Evolutionary conservation across 1,284 basidiomycete species (phyloP).

Genomic region (Meripilus lineatus): DNA sequence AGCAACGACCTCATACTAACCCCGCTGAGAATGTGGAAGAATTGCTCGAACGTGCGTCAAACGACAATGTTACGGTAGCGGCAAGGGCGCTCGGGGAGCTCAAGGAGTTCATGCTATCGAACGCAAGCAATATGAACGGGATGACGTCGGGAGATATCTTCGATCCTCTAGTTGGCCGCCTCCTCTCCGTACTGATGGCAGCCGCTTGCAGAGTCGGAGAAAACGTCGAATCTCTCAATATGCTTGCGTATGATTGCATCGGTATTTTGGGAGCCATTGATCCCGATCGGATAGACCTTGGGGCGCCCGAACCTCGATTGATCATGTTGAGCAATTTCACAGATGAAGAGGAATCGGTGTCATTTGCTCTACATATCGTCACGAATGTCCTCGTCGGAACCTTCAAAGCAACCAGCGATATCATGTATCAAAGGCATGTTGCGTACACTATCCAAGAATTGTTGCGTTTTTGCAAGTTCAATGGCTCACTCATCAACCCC

Average conservation of each 20-base stretch:
- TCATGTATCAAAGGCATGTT: conserved; percentile 86
- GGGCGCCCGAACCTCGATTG: conserved; percentile 57
- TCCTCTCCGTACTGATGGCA: conserved; percentile 68
- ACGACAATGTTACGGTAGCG: conserved; percentile 82
- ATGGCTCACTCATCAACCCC: conserved; percentile 57
- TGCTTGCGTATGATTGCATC: conserved; percentile 84
- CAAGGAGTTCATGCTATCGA: conserved; percentile 53
- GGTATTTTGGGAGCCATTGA: conserved; percentile 95
- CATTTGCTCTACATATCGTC: conserved; percentile 87
- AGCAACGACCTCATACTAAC: conserved; percentile 46
- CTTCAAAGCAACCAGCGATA: conserved; percentile 91
- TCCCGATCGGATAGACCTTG: conserved; percentile 86
- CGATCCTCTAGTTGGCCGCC: conserved; percentile 68
- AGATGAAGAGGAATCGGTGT: conserved; percentile 74
- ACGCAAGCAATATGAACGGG: conserved; percentile 50
- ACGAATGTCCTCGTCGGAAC: conserved; percentile 86
- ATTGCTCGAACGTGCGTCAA: conserved; percentile 72
- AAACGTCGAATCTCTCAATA: conserved; percentile 61
- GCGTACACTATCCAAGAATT: conserved; percentile 95
- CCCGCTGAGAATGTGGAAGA: conserved; percentile 57
- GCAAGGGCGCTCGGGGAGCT: conserved; percentile 78
- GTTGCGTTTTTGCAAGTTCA: conserved; percentile 85
- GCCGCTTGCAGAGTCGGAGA: conserved; percentile 79
- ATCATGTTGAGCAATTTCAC: conserved; percentile 81
- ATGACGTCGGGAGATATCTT: conserved; percentile 85